Evolutionary conservation across 228 moss, liverwort and hornwort genomes (phyloP).

Genomic region (Sphagnum magellanicum): DNA sequence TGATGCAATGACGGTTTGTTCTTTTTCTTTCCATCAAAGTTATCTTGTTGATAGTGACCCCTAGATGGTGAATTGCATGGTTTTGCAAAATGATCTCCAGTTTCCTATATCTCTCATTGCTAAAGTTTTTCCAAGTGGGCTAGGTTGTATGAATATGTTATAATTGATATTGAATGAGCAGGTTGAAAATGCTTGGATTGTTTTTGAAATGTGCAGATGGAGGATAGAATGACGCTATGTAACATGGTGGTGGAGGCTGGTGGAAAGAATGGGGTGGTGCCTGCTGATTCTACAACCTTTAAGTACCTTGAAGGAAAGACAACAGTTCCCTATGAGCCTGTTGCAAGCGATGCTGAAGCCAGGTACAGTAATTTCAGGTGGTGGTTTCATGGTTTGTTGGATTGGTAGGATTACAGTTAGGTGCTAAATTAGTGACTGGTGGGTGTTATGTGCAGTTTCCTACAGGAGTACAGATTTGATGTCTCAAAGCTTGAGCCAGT

Average conservation of each 20-base stretch:
- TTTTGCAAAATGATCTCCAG: too few species aligned
- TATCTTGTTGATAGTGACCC: too few species aligned
- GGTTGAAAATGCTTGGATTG: too few species aligned
- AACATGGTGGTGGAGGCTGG: slow-evolving; percentile 99
- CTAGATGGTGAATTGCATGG: too few species aligned
- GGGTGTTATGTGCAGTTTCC: slow-evolving; percentile 42
- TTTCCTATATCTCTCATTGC: too few species aligned
- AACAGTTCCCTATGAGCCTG: slow-evolving; percentile 54
- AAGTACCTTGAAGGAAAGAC: slow-evolving; percentile 94
- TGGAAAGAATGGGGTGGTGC: slow-evolving; percentile 93
- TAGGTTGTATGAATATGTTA: slow-evolving; percentile 5
- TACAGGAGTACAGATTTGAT: slow-evolving; percentile 83
- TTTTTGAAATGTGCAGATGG: slow-evolving; percentile 59
- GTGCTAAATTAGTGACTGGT: background rate
- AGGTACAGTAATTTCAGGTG: slow-evolving; percentile 26
- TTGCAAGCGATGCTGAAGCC: slow-evolving; percentile 74
- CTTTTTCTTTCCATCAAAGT: background rate
- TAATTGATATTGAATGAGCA: too few species aligned
- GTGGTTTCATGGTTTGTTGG: too few species aligned
- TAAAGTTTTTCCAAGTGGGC: too few species aligned
- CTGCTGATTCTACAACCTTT: slow-evolving; percentile 85
- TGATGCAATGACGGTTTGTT: slow-evolving; percentile 76
- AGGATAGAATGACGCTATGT: slow-evolving; percentile 96
- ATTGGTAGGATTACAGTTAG: too few species aligned
- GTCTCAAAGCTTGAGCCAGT: slow-evolving; percentile 92